phyloP scores from a whole-genome alignment of 1,284 basidiomycete genomes.

The Leccinum laetum region DNA sequence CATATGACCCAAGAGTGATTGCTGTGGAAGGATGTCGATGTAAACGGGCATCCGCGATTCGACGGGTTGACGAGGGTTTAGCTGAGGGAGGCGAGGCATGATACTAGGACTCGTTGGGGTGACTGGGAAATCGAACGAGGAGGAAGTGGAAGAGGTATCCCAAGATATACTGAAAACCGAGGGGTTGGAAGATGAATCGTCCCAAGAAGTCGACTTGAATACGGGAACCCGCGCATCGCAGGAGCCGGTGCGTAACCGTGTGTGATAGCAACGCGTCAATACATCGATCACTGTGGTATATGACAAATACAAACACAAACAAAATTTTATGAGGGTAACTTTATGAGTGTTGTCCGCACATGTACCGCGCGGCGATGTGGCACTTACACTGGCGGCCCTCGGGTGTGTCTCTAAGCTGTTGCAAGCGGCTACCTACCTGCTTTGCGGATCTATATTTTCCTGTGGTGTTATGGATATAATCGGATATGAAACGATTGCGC shows the following conservation, averaged over 20 bases:
- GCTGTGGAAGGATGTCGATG: slow-evolving; percentile 56
- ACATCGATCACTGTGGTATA: slow-evolving; percentile 32
- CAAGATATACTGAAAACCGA: slow-evolving; percentile 33
- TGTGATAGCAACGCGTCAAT: slow-evolving; percentile 35
- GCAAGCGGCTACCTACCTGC: slow-evolving; percentile 72
- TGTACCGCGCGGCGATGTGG: slow-evolving; percentile 13
- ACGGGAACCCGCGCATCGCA: slow-evolving; percentile 19
- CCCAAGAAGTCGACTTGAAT: slow-evolving; percentile 13
- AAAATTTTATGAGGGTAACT: slow-evolving; percentile 17
- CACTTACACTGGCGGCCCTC: slow-evolving; percentile 63
- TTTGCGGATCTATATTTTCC: slow-evolving; percentile 66
- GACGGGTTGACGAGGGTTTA: slow-evolving; percentile 24
- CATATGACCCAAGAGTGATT: slow-evolving; percentile 2
- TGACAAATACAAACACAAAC: slow-evolving; percentile 33
- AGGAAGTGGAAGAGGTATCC: slow-evolving; percentile 39
- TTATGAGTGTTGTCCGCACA: slow-evolving; percentile 30
- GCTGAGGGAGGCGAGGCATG: slow-evolving; percentile 22
- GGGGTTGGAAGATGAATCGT: slow-evolving; percentile 26
- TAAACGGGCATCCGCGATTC: slow-evolving; percentile 48
- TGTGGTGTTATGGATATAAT: slow-evolving; percentile 63
- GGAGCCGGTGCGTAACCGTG: slow-evolving; percentile 22
- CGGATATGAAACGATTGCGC: slow-evolving; percentile 72
- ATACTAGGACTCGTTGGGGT: slow-evolving; percentile 33
- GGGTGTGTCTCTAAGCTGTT: slow-evolving; percentile 68
- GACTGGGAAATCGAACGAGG: slow-evolving; percentile 37